These are phyloP conservation scores for Filobasidium floriforme DNA, from an alignment of 768 basidiomycete genomes.

Conservation along the genomic window DNA sequence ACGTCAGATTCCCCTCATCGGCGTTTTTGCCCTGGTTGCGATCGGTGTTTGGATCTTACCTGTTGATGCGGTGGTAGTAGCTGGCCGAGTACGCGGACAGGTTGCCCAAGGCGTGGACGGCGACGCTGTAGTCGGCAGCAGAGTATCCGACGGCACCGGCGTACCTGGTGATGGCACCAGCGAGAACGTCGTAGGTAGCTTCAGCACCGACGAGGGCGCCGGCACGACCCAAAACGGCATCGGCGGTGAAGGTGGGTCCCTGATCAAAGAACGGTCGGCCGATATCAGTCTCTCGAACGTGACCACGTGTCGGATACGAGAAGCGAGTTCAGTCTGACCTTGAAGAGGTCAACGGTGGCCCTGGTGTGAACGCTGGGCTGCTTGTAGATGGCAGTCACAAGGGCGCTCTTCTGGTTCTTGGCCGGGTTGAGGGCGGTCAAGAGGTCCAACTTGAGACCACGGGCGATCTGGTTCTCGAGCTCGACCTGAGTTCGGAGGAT, in stretches of 20 bases:
- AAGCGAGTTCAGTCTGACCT: conserved; percentile 52
- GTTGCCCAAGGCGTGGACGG: conserved; percentile 84
- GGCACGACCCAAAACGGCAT: conserved; percentile 89
- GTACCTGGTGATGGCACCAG: conserved; percentile 85
- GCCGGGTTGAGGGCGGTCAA: conserved; percentile 74
- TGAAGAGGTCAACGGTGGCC: conserved; percentile 84
- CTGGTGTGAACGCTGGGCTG: conserved; percentile 91
- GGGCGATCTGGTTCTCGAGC: conserved; percentile 92
- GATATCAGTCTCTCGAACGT: background rate
- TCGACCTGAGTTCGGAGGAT: conserved; percentile 83
- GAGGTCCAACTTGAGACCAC: conserved; percentile 89
- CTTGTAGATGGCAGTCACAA: conserved; percentile 82
- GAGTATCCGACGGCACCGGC: conserved; percentile 88
- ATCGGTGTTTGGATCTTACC: conserved; percentile 50
- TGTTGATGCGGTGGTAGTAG: conserved; percentile 94
- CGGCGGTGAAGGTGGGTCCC: conserved; percentile 96
- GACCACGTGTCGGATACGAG: background rate
- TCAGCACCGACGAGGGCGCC: conserved; percentile 96
- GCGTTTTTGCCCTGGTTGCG: too few relatives aligned
- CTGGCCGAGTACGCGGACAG: conserved; percentile 84
- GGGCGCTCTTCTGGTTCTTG: conserved; percentile 73
- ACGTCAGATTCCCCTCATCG: conserved; percentile 24
- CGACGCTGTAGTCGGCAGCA: conserved; percentile 60
- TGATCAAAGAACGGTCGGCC: conserved; percentile 39
- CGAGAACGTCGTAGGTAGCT: conserved; percentile 91